Evolutionary conservation across 2,329 filamentous ascomycete genomes (phyloP), one percentile per base, ranked within the genome.

Genomic region (Corynespora cassiicola): DNA sequence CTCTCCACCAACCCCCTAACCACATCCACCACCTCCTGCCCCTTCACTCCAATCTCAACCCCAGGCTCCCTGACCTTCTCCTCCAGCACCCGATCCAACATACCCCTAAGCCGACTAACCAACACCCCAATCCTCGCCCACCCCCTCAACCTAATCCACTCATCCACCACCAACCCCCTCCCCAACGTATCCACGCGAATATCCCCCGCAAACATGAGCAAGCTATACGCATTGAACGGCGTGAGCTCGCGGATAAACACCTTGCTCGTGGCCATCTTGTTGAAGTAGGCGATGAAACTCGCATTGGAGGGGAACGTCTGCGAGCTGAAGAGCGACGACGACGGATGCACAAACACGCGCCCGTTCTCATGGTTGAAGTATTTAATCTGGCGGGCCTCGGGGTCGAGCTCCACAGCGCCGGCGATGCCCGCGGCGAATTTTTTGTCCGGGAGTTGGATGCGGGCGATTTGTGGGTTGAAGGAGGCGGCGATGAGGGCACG

Each of bases 91-190:
- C 86, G 82, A 72, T 99, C 94, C 36, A 99, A 77, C 84, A 97
- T 88, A 40, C 84, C 84, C 47, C 94, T 79, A 52, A 99, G 70
- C 47, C 92, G 78, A 29, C 86, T 88, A 3, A 96, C 86, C 52
- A 99, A 69, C 9, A 97, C 92, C 19, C 92, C 94, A 48, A 99
- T 94, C 30, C 94, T 81, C 1, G 94, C 92, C 94, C 94, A 99
- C 1, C 94, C 94, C 16, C 90, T 80, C 20, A 99, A 73, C 22
- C 81, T 68, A 21, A 97, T 75, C 94, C 92, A 97, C 34, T 89
- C 90, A 69, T 97, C 94, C 3, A 99, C 88, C 3, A 96, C 75
- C 12, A 99, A 73, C 0, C 94, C 94, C 15, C 91, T 78, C 5
- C 92, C 92, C 27, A 90, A 75, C 1, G 90, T 95, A 69, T 97